A percentile compares a stretch with the other conserved stretches of the same genome.
These are phyloP conservation scores for Trichoderma oligosporum DNA, from an alignment of 2,329 filamentous ascomycete genomes.

Conservation along the genomic window DNA sequence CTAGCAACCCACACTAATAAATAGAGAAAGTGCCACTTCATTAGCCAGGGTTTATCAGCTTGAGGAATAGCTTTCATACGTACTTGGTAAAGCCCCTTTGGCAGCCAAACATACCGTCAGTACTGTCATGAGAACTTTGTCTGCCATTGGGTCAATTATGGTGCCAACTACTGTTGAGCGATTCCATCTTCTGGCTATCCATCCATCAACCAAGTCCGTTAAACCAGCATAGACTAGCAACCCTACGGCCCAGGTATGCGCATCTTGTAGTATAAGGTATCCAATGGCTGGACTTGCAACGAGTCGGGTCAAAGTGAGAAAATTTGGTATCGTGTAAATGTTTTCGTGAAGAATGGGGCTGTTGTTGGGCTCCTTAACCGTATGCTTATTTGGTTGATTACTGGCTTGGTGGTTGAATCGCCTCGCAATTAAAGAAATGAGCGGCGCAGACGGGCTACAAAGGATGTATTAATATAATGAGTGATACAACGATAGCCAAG, in stretches of 20 bases:
- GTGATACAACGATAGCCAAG: neutral
- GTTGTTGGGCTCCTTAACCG: neutral
- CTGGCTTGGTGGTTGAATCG: conserved; percentile 19
- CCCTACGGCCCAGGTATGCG: conserved; percentile 72
- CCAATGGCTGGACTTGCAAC: conserved; percentile 79
- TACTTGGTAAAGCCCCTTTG: conserved; percentile 77
- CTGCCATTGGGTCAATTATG: conserved; percentile 93
- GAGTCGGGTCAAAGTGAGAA: conserved; percentile 83
- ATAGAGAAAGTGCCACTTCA: neutral
- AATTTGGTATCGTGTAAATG: conserved; percentile 94
- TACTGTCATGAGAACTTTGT: conserved; percentile 94
- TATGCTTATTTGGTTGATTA: conserved; percentile 1
- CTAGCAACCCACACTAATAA: conserved; percentile 72
- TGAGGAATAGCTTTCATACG: conserved; percentile 29
- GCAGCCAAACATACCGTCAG: conserved; percentile 79
- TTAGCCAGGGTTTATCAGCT: neutral
- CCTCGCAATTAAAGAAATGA: neutral
- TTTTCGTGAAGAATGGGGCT: conserved; percentile 63
- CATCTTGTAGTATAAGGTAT: conserved; percentile 81
- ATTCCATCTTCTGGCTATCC: conserved; percentile 83
- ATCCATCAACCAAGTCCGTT: conserved; percentile 90
- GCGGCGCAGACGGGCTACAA: neutral
- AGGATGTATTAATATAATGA: neutral
- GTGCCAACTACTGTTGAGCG: conserved; percentile 91
- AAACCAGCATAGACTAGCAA: conserved; percentile 91